Evolutionary conservation across 371 early-diverging fungal species (phyloP).

Genomic region (Funneliformis caledonium): DNA sequence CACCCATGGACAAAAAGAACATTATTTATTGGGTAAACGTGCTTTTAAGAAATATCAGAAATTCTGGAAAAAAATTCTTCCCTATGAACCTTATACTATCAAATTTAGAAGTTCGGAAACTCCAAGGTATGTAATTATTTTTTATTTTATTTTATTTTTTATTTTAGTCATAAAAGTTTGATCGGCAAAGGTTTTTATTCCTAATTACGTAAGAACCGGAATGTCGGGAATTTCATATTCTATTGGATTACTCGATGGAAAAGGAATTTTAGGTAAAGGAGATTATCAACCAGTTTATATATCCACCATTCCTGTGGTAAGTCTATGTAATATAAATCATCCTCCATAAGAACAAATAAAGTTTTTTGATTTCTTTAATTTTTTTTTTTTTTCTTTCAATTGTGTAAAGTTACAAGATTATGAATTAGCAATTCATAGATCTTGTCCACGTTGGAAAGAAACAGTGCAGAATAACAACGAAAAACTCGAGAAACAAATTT

Average conservation of each 20-base stretch:
- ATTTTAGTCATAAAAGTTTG: too few relatives aligned
- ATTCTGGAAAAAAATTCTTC: conserved; percentile 25
- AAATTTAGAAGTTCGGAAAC: conserved; percentile 20
- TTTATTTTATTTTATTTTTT: neutral
- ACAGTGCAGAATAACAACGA: neutral
- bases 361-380: too few relatives aligned
- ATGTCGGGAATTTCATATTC: conserved; percentile 40
- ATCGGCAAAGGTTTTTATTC: too few relatives aligned
- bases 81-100: conserved; percentile 30
- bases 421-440: conserved; percentile 23
- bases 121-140: conserved; percentile 8
- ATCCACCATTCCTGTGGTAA: conserved; percentile 38
- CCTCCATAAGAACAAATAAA: conserved; percentile 7
- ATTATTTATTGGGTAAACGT: conserved; percentile 28
- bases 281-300: conserved; percentile 41
- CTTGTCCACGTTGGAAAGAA: conserved; percentile 17
- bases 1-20: conserved; percentile 11
- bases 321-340: conserved; percentile 37
- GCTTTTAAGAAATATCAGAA: conserved; percentile 4
- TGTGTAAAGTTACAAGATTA: neutral
- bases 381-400: neutral
- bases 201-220: conserved; percentile 7
- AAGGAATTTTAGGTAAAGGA: conserved; percentile 28
- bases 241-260: conserved; percentile 39
- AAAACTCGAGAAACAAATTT: neutral